Percentiles rank a stretch among this genome's conserved stretches.
phyloP scores from a whole-genome alignment of 2,329 filamentous ascomycete genomes.

The Reticulascus tulasneorum region DNA sequence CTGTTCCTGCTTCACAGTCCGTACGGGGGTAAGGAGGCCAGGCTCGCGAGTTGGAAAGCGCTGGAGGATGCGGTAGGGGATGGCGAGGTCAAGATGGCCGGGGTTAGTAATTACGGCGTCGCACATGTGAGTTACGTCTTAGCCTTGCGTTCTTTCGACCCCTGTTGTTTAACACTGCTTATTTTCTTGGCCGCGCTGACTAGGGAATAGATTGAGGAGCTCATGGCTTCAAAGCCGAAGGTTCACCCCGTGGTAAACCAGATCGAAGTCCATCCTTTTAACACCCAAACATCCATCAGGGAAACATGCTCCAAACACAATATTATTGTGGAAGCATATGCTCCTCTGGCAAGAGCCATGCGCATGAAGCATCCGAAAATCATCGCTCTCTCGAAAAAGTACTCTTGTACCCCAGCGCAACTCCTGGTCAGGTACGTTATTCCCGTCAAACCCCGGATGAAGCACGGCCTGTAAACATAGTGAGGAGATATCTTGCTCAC shows the following conservation, averaged over 20 bases:
- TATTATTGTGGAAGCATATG: conserved; percentile 76
- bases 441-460: too few species aligned
- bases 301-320: conserved; percentile 60
- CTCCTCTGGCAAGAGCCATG: conserved; percentile 68
- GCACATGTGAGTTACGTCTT: conserved; percentile 54
- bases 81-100: conserved; percentile 67
- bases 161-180: too few species aligned
- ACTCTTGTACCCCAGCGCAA: conserved; percentile 68
- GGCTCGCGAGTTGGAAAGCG: conserved; percentile 71
- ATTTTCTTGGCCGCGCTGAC: neutral
- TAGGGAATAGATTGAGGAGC: conserved; percentile 56
- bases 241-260: conserved; percentile 71
- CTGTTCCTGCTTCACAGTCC: conserved; percentile 77
- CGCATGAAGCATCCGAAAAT: conserved; percentile 67
- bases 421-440: conserved; percentile 55
- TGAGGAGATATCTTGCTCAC: too few species aligned
- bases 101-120: conserved; percentile 76
- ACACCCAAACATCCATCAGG: conserved; percentile 65
- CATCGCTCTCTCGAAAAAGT: conserved; percentile 59
- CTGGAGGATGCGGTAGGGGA: conserved; percentile 71
- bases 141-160: fast-evolving
- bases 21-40: conserved; percentile 65
- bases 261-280: conserved; percentile 80
- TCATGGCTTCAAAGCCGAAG: conserved; percentile 58
- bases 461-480: too few species aligned